phyloP scores from a whole-genome alignment of 345 rosid genomes.

The Linum tenue region DNA sequence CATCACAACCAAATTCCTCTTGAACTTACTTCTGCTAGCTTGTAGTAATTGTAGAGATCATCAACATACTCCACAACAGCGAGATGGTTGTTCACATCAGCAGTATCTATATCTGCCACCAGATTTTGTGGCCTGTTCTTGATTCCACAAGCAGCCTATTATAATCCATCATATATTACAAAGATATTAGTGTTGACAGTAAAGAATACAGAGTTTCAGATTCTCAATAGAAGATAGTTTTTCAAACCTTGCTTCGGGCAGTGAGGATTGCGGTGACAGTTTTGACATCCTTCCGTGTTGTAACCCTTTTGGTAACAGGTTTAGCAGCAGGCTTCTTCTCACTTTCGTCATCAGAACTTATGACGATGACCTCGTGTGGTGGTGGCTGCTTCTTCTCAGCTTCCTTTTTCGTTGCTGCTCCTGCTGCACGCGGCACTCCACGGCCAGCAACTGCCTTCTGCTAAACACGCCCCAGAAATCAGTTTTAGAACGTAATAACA shows the following conservation, averaged over 20 bases:
- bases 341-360: constrained; percentile 41
- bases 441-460: constrained; percentile 13
- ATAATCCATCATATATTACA: too few relatives aligned
- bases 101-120: constrained; percentile 50
- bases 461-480: neutral
- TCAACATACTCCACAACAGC: constrained; percentile 84
- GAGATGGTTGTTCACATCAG: constrained; percentile 51
- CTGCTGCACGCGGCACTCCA: constrained; percentile 3
- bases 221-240: too few relatives aligned
- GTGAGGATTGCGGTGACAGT: constrained; percentile 52
- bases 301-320: constrained; percentile 22
- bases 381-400: constrained; percentile 24
- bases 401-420: constrained; percentile 19
- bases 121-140: constrained; percentile 26
- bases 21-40: constrained; percentile 41
- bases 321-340: constrained; percentile 18
- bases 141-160: constrained; percentile 51
- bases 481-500: constrained; percentile 23
- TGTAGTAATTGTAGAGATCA: constrained; percentile 77
- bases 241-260: constrained; percentile 66
- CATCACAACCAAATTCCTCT: too few relatives aligned
- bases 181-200: too few relatives aligned
- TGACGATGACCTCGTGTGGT: constrained; percentile 29
- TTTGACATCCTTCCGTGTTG: constrained; percentile 34
- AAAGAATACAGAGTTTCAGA: too few relatives aligned